Evolutionary conservation across 2,329 filamentous ascomycete genomes (phyloP).

Genomic region (Hymenotorrendiella dingleyae): DNA sequence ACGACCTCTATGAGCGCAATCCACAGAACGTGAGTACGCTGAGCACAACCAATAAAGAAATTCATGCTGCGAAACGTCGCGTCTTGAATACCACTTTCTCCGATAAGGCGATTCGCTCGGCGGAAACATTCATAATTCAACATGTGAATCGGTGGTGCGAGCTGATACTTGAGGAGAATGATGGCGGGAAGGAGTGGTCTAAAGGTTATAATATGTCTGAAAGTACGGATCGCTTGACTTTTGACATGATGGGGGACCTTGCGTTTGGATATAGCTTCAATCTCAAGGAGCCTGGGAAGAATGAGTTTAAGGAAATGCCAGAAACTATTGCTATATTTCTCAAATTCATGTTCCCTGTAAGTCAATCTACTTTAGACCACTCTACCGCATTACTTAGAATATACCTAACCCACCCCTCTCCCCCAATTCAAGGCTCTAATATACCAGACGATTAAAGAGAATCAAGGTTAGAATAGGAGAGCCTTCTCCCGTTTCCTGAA

Average conservation of each 20-base stretch:
- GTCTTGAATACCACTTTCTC: slow-evolving; percentile 10
- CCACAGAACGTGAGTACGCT: slow-evolving; percentile 6
- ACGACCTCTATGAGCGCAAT: slow-evolving; percentile 5
- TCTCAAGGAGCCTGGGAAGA: slow-evolving; percentile 4
- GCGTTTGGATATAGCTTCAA: slow-evolving; percentile 8
- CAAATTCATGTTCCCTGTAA: slow-evolving; percentile 6
- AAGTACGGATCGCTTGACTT: slow-evolving; percentile 4
- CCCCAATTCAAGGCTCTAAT: too few relatives aligned
- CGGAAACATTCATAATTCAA: slow-evolving; percentile 6
- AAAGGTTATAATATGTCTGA: slow-evolving; percentile 9
- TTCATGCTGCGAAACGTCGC: slow-evolving; percentile 8
- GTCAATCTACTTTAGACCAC: not conserved
- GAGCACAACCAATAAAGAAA: slow-evolving; percentile 1
- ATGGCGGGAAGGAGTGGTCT: slow-evolving; percentile 8
- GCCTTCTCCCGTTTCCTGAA: too few relatives aligned
- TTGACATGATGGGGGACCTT: slow-evolving; percentile 14
- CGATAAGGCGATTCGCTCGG: slow-evolving; percentile 9
- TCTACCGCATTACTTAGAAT: not conserved
- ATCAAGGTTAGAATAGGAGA: too few relatives aligned
- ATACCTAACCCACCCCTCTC: too few relatives aligned
- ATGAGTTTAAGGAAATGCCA: slow-evolving; percentile 1
- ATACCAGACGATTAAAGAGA: too few relatives aligned
- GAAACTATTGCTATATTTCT: slow-evolving; percentile 2
- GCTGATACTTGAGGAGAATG: slow-evolving; percentile 4
- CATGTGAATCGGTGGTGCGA: slow-evolving; percentile 15